Evolutionary conservation across 768 basidiomycete species (phyloP).

Genomic region (Mycena haematopus): DNA sequence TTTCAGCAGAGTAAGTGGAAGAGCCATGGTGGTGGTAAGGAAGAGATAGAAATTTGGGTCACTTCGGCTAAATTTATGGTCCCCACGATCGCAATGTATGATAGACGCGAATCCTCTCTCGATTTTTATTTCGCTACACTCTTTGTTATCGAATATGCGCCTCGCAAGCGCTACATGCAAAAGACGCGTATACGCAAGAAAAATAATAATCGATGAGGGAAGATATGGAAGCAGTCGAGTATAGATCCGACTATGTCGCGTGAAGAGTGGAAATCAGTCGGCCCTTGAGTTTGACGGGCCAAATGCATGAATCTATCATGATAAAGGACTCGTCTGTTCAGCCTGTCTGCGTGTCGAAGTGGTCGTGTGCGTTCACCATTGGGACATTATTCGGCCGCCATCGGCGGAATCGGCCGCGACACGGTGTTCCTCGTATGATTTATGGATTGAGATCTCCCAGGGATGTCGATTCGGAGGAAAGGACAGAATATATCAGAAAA

Average conservation of each 20-base stretch:
- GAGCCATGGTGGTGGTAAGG: not conserved
- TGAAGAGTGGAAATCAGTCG: not conserved
- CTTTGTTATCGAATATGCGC: no score
- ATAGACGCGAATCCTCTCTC: no score
- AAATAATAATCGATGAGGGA: not conserved
- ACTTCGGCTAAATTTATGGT: not conserved
- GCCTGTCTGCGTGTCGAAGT: not conserved
- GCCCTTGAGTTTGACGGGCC: not conserved
- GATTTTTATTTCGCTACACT: no score
- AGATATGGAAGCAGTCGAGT: not conserved
- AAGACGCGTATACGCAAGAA: not conserved
- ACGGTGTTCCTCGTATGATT: no score
- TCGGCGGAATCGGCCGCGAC: no score
- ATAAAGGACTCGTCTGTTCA: not conserved
- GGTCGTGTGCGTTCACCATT: no score
- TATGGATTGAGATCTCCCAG: no score
- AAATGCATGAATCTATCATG: not conserved
- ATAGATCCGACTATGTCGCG: not conserved
- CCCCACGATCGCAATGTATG: not conserved
- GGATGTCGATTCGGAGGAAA: no score
- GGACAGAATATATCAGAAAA: no score
- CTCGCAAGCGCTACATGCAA: no score
- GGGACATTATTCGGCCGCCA: no score
- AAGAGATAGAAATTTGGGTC: not conserved
- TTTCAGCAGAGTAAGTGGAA: constrained; percentile 31